Base-by-base conservation (phyloP, 805 yeast species). In the Priceomyces castillae region DNA sequence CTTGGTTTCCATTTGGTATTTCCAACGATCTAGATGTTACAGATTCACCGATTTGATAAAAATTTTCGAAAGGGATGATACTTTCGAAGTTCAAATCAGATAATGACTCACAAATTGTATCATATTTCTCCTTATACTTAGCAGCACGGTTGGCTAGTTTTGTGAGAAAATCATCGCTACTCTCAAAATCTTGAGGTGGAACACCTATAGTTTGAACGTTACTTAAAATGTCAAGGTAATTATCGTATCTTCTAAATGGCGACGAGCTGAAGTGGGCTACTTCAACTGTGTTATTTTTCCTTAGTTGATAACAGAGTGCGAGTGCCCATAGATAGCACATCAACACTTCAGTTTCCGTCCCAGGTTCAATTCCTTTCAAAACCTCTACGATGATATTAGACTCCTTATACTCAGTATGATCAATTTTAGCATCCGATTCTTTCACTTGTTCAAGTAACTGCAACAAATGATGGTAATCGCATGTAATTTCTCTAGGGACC, bases 11-110 rank as follows among this genome's bases (percentile, higher is more conserved):
- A 53, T 69, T 65, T 0, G 92, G 90, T 2, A 84, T 82, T 54
- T 84, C 90, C 38, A 84, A 64, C 0, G 77, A 74, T 43, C 92
- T 65, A 0, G 88, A 81, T 28, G 73, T 62, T 0, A 84, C 70
- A 0, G 84, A 81, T 18, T 76, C 60, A 12, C 48, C 51, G n/a
- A 69, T 51, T 41, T 66, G 68, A 43, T 43, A 47, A 19, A 57
- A 64, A 14, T 40, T 49, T 15, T 52, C 56, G 34, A 64, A 58
- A 0, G 56, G 28, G 12, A 44, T 33, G 37, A 48, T 37, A 37
- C 47, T 48, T 11, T 43, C 44, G 41, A 51, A 52, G 30, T 49
- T 34, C 3, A 42, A 11, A 7, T 17, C 42, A 12, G 46, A 25
- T 11, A 54, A 34, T 14, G 43, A 18, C n/a, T 37, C 44, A 1